Conservation (phyloP, 176 grass and related monocot species). For the Musa itinerans region DNA sequence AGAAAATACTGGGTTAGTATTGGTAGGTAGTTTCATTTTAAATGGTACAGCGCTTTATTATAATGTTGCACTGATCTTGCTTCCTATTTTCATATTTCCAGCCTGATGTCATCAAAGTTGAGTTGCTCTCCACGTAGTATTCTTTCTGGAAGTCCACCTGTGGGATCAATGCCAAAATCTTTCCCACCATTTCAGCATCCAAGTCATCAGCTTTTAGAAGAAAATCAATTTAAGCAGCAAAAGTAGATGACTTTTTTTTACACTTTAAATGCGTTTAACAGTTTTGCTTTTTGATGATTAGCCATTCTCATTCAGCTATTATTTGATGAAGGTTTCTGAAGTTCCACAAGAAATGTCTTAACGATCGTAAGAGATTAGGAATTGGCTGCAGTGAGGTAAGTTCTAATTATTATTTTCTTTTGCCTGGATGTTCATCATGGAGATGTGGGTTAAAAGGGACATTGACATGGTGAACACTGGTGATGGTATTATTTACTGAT, state of each 20-base stretch:
- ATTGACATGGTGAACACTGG: no score
- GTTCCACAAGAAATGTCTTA: slow-evolving; percentile 73
- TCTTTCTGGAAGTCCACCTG: slow-evolving; percentile 75
- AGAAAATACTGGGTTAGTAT: slow-evolving; percentile 65
- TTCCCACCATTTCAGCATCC: slow-evolving; percentile 95
- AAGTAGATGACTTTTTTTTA: slow-evolving; percentile 45
- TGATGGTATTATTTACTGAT: no score
- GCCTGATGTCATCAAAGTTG: slow-evolving; percentile 60
- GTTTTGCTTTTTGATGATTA: slow-evolving; percentile 3
- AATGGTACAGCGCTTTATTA: background rate
- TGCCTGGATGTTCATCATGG: no score
- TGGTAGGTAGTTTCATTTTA: background rate
- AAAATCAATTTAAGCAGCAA: slow-evolving; percentile 97
- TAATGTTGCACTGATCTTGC: slow-evolving; percentile 20
- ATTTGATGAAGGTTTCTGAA: slow-evolving; percentile 76
- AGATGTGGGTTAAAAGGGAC: no score
- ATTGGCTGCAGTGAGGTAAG: slow-evolving; percentile 78
- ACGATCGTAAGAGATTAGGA: slow-evolving; percentile 88
- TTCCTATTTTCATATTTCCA: slow-evolving; percentile 17
- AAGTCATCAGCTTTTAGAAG: slow-evolving; percentile 71
- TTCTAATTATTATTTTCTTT: background rate
- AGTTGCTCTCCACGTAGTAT: slow-evolving; percentile 62
- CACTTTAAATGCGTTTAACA: background rate
- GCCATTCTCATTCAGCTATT: background rate
- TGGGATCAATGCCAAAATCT: slow-evolving; percentile 83